Conservation (phyloP, 2,329 filamentous ascomycete species). For the Clonostachys sp. region DNA sequence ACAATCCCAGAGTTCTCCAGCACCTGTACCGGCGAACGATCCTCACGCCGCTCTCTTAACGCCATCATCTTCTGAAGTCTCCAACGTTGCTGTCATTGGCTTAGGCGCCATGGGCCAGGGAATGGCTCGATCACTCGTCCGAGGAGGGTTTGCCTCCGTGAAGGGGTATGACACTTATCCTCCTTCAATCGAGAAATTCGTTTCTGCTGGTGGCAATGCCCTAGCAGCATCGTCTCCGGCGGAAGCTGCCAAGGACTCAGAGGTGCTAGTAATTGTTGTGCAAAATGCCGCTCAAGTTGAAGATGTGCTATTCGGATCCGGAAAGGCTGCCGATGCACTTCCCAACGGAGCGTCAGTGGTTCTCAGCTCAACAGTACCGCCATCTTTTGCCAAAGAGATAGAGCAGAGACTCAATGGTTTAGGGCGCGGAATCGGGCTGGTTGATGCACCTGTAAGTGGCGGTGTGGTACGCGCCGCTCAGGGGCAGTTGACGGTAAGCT, state of each 20-base stretch:
- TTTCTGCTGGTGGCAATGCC: constrained; percentile 12
- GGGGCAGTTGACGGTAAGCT: constrained; percentile 24
- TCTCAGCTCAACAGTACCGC: constrained; percentile 28
- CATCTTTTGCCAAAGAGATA: constrained; percentile 16
- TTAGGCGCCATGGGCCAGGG: constrained; percentile 31
- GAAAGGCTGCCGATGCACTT: constrained; percentile 16
- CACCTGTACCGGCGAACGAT: constrained; percentile 1
- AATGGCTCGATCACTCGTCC: constrained; percentile 23
- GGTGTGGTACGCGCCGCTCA: constrained; percentile 26
- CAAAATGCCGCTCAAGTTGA: constrained; percentile 24
- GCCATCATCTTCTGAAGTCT: constrained; percentile 8
- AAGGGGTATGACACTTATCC: constrained; percentile 24
- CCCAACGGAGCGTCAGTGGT: constrained; percentile 19
- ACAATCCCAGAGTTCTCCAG: constrained; percentile 6
- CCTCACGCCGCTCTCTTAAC: neutral
- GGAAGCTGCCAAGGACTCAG: constrained; percentile 17
- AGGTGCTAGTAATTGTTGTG: constrained; percentile 27
- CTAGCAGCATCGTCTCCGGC: constrained; percentile 14
- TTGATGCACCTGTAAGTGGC: constrained; percentile 30
- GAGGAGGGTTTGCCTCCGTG: constrained; percentile 21
- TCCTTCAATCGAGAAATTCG: constrained; percentile 19
- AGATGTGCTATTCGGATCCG: constrained; percentile 20
- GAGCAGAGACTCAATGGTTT: constrained; percentile 9
- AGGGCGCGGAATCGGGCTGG: constrained; percentile 16
- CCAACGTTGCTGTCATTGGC: constrained; percentile 26